Evolutionary conservation across 2,329 filamentous ascomycete genomes (phyloP).

Genomic region (Pseudogymnoascus destructans): DNA sequence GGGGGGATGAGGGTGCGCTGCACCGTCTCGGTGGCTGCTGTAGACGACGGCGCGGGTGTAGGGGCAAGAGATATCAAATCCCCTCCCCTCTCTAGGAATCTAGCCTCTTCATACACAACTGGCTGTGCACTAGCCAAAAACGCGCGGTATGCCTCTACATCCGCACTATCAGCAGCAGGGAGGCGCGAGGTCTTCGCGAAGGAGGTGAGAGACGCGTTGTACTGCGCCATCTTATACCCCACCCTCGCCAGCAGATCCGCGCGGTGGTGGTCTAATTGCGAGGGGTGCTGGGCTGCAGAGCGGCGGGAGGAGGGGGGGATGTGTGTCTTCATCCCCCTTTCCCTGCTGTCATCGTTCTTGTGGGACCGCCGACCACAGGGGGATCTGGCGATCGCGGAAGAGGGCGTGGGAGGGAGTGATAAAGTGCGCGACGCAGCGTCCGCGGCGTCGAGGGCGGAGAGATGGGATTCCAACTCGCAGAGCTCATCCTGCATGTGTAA

Average conservation of each 20-base stretch:
- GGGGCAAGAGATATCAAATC: background rate
- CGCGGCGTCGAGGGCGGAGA: constrained; percentile 51
- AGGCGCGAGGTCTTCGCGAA: background rate
- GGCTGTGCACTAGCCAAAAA: background rate
- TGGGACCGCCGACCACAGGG: constrained; percentile 24
- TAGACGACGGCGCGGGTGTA: no score
- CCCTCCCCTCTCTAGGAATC: constrained; percentile 40
- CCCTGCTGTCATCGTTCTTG: constrained; percentile 14
- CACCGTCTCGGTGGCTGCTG: no score
- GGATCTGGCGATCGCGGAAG: constrained; percentile 11
- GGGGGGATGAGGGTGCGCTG: background rate
- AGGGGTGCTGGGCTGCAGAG: constrained; percentile 36
- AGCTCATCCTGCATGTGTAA: constrained; percentile 80
- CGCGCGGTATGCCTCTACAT: background rate
- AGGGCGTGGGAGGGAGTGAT: background rate
- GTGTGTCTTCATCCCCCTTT: constrained; percentile 21
- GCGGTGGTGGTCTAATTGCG: constrained; percentile 46
- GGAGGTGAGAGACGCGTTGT: constrained; percentile 28
- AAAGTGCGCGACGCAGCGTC: constrained; percentile 33
- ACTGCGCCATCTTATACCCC: constrained; percentile 53
- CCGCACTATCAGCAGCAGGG: background rate
- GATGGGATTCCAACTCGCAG: constrained; percentile 63
- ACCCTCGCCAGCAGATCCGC: constrained; percentile 49
- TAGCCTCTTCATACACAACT: constrained; percentile 10
- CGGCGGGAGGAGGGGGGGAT: constrained; percentile 47